Percentiles rank a stretch among this genome's conserved stretches.
phyloP scores from a whole-genome alignment of 345 rosid species.

The Aegle marmelos region DNA sequence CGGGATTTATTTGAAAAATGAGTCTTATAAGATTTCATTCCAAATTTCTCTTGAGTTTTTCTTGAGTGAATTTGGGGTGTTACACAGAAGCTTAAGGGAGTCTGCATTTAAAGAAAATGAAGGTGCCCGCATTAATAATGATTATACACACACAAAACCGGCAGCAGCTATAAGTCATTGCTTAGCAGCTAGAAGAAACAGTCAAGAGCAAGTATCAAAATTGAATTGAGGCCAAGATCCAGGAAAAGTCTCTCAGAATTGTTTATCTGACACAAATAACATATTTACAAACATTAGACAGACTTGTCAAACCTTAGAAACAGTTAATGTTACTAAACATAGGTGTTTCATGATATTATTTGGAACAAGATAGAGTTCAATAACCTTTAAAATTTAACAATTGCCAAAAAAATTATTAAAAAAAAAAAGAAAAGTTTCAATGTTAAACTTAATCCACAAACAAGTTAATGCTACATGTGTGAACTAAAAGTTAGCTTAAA shows the following conservation, averaged over 20 bases:
- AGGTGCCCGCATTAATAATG: too few species aligned
- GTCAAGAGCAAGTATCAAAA: background rate
- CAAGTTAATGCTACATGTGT: background rate
- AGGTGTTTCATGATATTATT: background rate
- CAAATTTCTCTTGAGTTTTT: too few species aligned
- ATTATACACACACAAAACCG: too few species aligned
- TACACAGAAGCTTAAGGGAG: too few species aligned
- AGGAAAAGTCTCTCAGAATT: background rate
- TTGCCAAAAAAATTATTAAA: background rate
- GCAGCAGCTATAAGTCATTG: background rate
- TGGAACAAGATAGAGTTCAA: background rate
- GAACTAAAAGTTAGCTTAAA: background rate
- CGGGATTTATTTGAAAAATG: too few species aligned
- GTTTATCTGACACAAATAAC: background rate
- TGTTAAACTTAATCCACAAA: background rate
- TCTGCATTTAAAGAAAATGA: too few species aligned
- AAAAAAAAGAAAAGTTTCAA: background rate
- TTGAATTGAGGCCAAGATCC: background rate
- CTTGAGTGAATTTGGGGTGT: too few species aligned
- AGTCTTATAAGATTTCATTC: too few species aligned
- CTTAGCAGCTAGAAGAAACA: background rate
- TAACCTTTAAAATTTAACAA: background rate
- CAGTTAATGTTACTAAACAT: background rate
- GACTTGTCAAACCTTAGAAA: background rate
- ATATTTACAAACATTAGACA: background rate